Conservation (phyloP, 345 rosid species). For the Bretschneidera sinensis region DNA sequence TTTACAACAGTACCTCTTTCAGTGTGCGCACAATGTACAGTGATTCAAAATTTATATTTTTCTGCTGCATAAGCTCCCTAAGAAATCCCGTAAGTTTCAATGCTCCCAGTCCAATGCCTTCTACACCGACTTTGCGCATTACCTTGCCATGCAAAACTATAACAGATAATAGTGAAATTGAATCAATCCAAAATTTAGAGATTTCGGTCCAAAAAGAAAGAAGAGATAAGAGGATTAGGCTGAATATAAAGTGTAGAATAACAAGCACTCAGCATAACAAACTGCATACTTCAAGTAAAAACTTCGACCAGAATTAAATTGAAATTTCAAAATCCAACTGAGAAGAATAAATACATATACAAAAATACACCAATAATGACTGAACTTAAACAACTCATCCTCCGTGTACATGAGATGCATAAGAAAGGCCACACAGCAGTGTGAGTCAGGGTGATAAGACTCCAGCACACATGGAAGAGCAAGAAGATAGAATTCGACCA, state of each 20-base stretch:
- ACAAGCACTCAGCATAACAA: not conserved
- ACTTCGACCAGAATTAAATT: not conserved
- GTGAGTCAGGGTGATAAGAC: not conserved
- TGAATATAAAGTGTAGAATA: not conserved
- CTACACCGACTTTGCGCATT: slow-evolving; percentile 86
- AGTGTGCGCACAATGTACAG: slow-evolving; percentile 74
- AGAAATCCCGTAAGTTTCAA: slow-evolving; percentile 82
- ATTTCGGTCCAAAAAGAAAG: slow-evolving; percentile 5
- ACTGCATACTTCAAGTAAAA: not conserved
- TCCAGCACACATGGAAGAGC: too few species aligned
- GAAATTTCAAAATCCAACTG: not conserved
- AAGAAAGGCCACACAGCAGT: not conserved
- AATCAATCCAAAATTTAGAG: slow-evolving; percentile 15
- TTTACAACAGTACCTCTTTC: slow-evolving; percentile 60
- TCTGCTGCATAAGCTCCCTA: slow-evolving; percentile 75
- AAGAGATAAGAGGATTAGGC: not conserved
- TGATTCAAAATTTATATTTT: slow-evolving; percentile 59
- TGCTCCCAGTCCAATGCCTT: slow-evolving; percentile 77
- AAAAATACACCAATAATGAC: not conserved
- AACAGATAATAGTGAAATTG: slow-evolving; percentile 18
- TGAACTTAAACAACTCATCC: too few species aligned
- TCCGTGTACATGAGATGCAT: not conserved
- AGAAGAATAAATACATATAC: not conserved
- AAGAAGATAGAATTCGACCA: too few species aligned
- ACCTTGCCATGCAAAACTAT: slow-evolving; percentile 89